Percentiles rank a stretch among this genome's conserved stretches.
These are phyloP conservation scores for Apiospora hydei DNA, from an alignment of 2,329 filamentous ascomycete species.

Conservation along the genomic window DNA sequence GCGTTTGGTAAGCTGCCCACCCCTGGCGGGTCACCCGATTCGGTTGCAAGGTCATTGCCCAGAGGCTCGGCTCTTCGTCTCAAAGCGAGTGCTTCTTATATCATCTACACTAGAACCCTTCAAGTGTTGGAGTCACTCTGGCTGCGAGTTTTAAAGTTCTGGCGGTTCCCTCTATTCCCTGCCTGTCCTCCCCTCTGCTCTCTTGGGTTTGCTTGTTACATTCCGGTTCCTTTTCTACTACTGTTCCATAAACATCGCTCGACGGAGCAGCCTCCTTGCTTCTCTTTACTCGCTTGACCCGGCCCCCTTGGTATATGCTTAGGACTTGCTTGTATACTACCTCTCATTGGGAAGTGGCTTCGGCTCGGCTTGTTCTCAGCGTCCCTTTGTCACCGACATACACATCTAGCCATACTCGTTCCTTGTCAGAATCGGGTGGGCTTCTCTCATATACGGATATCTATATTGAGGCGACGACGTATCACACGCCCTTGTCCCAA, in stretches of 20 bases:
- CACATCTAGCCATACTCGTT: neutral
- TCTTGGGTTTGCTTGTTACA: neutral
- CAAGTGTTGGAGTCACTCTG: neutral
- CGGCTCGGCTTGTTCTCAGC: neutral
- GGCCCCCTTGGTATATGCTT: neutral
- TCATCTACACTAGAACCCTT: slow-evolving; percentile 2
- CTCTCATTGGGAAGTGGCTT: neutral
- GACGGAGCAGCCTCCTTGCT: neutral
- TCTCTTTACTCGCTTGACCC: neutral
- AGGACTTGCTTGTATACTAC: neutral
- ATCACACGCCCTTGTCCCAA: neutral
- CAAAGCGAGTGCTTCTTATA: neutral
- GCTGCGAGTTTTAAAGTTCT: slow-evolving; percentile 10
- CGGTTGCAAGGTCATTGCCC: slow-evolving; percentile 19
- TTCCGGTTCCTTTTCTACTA: neutral
- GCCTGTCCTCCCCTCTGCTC: neutral
- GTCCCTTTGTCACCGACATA: neutral
- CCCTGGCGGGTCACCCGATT: slow-evolving; percentile 19
- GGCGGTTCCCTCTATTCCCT: neutral
- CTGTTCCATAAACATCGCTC: neutral
- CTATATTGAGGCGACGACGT: neutral
- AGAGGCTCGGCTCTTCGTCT: slow-evolving; percentile 18
- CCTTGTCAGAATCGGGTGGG: neutral
- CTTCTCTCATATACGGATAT: neutral
- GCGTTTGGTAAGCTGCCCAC: neutral